Evolutionary conservation across 129 eudicot species (phyloP), one percentile per base, ranked within the genome.

Genomic region (Centrapalus pauciflorus): DNA sequence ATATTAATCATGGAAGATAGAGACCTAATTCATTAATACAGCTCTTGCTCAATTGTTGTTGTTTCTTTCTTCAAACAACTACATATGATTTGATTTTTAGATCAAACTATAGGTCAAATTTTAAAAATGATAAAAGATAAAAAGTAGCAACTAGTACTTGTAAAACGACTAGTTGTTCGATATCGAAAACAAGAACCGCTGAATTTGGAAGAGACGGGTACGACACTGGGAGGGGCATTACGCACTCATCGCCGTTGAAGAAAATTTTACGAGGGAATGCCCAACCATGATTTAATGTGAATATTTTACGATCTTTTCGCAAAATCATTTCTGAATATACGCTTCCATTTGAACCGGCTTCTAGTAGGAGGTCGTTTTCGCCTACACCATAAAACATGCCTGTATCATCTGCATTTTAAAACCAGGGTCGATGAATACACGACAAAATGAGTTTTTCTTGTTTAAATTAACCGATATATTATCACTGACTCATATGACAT

Each of bases 191-290:
- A 5, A 7, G 56, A 59, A 54, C 20, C 30, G 50, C 75, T 0
- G 77, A 67, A 61, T 72, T 76, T 33, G 88, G 82, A 64, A 79
- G 82, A 33, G 64, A 63, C 1, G 88, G 88, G 69, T 76, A 79
- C 38, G 82, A 72, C 64, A 76, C 77, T 49, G 84, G 85, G 59
- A 68, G 76, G 4, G 85, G 82, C 82, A 83, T 76, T 29, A 69
- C 35, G 45, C 88, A 83, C 33, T 76, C 80, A 5, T 83, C 82
- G 13, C 88, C 84, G 46, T 79, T 72, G 45, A 79, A 76, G 82
- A 76, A 83, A 5, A 83, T 49, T 69, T 32, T 79, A 32, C 80
- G 66, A 29, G 88, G 85, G 65, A 83, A 83, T 3, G 80, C 79
- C 82, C 88, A 83, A 37, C 85, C 84, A 45, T 69, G 69, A 5